Percentiles rank a stretch among this genome's conserved stretches.
Evolutionary conservation across 805 yeast species (phyloP).

Genomic region (Saccharomycopsis sp.): DNA sequence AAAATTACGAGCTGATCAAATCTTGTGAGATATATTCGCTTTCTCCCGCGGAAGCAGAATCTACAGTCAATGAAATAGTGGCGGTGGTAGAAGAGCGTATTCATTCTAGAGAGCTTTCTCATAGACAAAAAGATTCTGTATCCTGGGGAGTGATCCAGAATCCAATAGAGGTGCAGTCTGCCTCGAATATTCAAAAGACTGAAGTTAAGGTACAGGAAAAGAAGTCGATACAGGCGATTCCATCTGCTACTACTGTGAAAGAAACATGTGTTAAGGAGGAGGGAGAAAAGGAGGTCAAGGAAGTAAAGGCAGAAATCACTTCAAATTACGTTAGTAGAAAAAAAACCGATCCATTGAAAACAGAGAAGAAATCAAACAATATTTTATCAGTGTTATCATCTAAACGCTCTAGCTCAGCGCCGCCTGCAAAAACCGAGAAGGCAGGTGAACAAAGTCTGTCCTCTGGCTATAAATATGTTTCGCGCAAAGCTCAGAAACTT

Average conservation of each 20-base stretch:
- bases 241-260: not conserved
- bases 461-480: slow-evolving; percentile 8
- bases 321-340: slow-evolving; percentile 14
- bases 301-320: slow-evolving; percentile 21
- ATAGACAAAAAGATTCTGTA: slow-evolving; percentile 1
- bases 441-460: not conserved
- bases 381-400: not conserved
- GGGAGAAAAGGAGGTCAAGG: slow-evolving; percentile 10
- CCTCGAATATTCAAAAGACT: not conserved
- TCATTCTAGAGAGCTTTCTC: slow-evolving; percentile 1
- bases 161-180: slow-evolving; percentile 10
- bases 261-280: not conserved
- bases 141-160: slow-evolving; percentile 23
- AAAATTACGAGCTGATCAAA: slow-evolving; percentile 28
- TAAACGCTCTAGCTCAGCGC: not conserved
- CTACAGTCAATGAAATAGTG: slow-evolving; percentile 14
- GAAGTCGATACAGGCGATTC: not conserved
- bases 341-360: slow-evolving; percentile 13
- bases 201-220: not conserved
- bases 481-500: slow-evolving; percentile 10
- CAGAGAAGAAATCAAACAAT: not conserved
- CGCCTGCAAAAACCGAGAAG: not conserved
- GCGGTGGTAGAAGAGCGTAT: slow-evolving; percentile 12
- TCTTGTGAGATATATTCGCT: slow-evolving; percentile 37
- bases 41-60: slow-evolving; percentile 20